Percentiles rank a stretch among this genome's conserved stretches.
Evolutionary conservation across 805 yeast genomes (phyloP).

Genomic region (Saturnispora dispora): DNA sequence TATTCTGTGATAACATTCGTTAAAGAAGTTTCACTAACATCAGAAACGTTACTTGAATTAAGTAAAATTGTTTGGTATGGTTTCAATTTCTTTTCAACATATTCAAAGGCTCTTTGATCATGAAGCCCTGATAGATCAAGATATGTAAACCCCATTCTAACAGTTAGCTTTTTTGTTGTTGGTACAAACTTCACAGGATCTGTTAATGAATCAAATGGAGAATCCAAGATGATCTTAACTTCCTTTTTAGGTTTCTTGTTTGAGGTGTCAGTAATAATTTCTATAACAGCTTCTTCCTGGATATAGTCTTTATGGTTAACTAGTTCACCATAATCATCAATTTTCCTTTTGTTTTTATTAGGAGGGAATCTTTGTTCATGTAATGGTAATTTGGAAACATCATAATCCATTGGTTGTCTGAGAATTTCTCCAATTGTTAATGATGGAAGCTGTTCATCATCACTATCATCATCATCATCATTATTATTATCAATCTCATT

Average conservation of each 20-base stretch:
- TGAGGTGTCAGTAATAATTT: conserved; percentile 5
- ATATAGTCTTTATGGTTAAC: conserved; percentile 57
- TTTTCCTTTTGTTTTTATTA: conserved; percentile 44
- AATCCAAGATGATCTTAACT: neutral
- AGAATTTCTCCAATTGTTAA: conserved; percentile 29
- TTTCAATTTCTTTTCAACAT: conserved; percentile 3
- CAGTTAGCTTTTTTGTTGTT: conserved; percentile 1
- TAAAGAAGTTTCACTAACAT: neutral
- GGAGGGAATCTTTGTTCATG: conserved; percentile 71
- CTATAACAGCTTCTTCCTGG: conserved; percentile 12
- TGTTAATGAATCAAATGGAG: conserved; percentile 5
- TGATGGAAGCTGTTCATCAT: conserved; percentile 15
- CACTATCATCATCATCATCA: conserved; percentile 1
- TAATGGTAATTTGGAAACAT: conserved; percentile 42
- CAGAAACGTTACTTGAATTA: neutral
- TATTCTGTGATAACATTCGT: conserved; percentile 5
- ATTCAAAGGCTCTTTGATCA: conserved; percentile 9
- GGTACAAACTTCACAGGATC: conserved; percentile 6
- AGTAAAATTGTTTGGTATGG: conserved; percentile 6
- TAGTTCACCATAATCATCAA: conserved; percentile 83
- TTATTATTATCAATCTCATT: neutral
- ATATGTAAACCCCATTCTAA: conserved; percentile 6
- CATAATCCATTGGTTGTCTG: conserved; percentile 43
- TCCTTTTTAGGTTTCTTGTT: neutral
- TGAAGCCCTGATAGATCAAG: conserved; percentile 8